Conservation (phyloP, 306 rosid genomes). For the Acacia confusa region DNA sequence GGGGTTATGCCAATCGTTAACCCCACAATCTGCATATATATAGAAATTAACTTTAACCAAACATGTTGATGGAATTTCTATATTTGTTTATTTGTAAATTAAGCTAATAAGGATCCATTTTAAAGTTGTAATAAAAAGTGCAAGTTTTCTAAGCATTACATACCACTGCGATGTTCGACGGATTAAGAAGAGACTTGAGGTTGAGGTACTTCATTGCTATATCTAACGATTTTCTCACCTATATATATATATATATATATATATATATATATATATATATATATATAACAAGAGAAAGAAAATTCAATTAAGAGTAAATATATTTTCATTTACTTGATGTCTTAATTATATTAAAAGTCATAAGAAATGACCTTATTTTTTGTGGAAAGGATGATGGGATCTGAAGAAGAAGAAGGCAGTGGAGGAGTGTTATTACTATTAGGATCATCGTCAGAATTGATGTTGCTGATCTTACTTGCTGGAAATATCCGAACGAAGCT, state of each 20-base stretch:
- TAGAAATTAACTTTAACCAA: not conserved
- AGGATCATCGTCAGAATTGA: not conserved
- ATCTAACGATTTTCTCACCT: not conserved
- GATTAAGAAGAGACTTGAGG: slow-evolving; percentile 46
- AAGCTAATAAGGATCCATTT: too few relatives aligned
- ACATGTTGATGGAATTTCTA: not conserved
- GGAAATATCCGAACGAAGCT: not conserved
- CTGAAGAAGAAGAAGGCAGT: not conserved
- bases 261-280: not conserved
- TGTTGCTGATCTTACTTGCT: not conserved
- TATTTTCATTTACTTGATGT: not conserved
- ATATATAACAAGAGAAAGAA: not conserved
- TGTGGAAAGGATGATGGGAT: not conserved
- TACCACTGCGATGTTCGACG: slow-evolving; percentile 52
- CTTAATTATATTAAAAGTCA: too few relatives aligned
- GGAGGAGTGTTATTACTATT: not conserved
- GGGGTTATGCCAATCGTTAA: slow-evolving; percentile 49
- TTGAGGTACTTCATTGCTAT: slow-evolving; percentile 30
- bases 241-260: not conserved
- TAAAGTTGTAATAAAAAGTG: not conserved
- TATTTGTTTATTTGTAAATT: too few relatives aligned
- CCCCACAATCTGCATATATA: slow-evolving; percentile 40
- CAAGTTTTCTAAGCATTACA: not conserved
- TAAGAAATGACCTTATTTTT: not conserved
- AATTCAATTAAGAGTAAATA: not conserved